Base-by-base conservation (phyloP, 106 monocot genomes). In the Posidonia australis region DNA sequence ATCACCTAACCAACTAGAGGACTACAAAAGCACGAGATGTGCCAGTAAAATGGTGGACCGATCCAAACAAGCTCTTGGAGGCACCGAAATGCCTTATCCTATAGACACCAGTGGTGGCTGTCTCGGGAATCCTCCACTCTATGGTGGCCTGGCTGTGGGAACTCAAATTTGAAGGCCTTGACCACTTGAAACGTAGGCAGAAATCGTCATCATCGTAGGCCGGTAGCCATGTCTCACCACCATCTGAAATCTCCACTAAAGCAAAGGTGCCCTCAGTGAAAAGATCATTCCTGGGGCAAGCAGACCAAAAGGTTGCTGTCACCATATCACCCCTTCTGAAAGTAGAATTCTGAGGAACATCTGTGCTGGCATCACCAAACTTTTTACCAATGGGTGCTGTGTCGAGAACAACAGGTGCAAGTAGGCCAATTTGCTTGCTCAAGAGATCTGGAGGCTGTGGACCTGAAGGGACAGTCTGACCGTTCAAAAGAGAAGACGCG, bases 251-350 rank as follows among this genome's bases (percentile, higher is more conserved):
- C 73, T 89, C 92, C 31, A 93, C 89, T 0, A 89, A 81, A 2
- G 88, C 76, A 30, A 86, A 89, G 24, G 88, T 93, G 22, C 85
- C 83, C n/a, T 81, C 78, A 3, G 85, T 88, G 51, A 89, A 11
- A 55, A 89, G 81, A 68, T 93, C 85, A 21, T 93, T 93, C 70
- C 93, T 74, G 4, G 88, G 88, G 70, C 93, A 93, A 41, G 85
- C 85, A 9, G 88, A 86, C 82, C 81, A 81, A 74, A 93, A 93
- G 3, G 82, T 86, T 36, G 85, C 93, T 0, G 79, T 65, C 51
- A 79, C 93, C 61, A 65, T 73, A 16, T 77, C 76, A 3, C 88
- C 85, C 17, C 53, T 74, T 19, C 46, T 70, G 74, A 92, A 88
- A 0, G 72, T 83, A 9, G 85, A 82, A 58, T 88, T 85, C 12